A percentile compares a stretch with the other conserved stretches of the same genome.
Evolutionary conservation across 176 grass and related monocot species (phyloP).

Genomic region (Triticum dicoccoides): DNA sequence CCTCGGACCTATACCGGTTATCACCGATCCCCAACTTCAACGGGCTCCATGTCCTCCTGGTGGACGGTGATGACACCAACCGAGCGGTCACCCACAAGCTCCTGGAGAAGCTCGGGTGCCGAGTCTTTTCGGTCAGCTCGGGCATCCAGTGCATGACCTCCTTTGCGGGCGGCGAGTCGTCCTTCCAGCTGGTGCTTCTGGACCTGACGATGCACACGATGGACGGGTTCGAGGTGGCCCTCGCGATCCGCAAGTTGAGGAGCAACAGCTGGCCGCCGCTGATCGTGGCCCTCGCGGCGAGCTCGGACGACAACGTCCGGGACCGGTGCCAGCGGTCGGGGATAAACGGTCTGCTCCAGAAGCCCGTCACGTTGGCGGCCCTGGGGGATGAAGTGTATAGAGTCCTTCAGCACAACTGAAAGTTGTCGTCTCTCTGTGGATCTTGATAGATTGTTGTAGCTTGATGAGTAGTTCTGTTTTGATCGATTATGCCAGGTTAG

Average conservation of each 20-base stretch:
- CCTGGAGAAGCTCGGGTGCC: slow-evolving; percentile 68
- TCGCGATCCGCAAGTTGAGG: slow-evolving; percentile 49
- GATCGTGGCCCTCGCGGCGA: slow-evolving; percentile 59
- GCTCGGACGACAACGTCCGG: slow-evolving; percentile 49
- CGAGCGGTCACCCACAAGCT: slow-evolving; percentile 59
- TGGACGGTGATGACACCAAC: slow-evolving; percentile 57
- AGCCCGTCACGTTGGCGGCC: slow-evolving; percentile 62
- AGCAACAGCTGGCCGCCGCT: slow-evolving; percentile 52
- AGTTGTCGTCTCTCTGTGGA: background rate
- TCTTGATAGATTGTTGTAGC: slow-evolving; percentile 35
- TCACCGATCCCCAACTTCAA: slow-evolving; percentile 62
- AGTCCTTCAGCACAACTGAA: slow-evolving; percentile 81
- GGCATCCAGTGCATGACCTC: slow-evolving; percentile 60
- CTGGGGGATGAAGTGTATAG: slow-evolving; percentile 89
- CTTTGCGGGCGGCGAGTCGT: slow-evolving; percentile 21
- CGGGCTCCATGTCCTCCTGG: slow-evolving; percentile 62
- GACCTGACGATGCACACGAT: slow-evolving; percentile 61
- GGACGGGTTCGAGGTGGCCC: slow-evolving; percentile 66
- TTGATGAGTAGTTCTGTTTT: slow-evolving; percentile 19
- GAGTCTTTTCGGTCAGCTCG: slow-evolving; percentile 53
- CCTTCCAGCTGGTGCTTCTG: slow-evolving; percentile 69
- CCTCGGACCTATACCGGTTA: slow-evolving; percentile 39
- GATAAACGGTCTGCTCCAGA: slow-evolving; percentile 80
- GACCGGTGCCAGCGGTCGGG: slow-evolving; percentile 67
- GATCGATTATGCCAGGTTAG: slow-evolving; percentile 34